Conservation (phyloP, 2,329 filamentous ascomycete genomes). For the Cytospora leucostoma region DNA sequence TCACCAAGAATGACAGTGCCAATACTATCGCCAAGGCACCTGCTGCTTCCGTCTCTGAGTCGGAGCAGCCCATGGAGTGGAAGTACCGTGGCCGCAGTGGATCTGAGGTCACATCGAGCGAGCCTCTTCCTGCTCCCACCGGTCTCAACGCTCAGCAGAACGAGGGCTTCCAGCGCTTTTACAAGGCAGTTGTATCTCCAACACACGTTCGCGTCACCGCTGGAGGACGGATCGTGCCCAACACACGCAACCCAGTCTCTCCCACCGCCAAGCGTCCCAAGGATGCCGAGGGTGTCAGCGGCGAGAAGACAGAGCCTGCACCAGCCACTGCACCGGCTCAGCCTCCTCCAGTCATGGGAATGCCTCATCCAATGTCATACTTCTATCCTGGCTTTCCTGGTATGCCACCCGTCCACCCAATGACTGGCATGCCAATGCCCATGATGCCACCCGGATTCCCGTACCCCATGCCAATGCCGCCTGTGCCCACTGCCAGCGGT, state of each 20-base stretch:
- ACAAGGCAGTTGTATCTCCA: constrained; percentile 67
- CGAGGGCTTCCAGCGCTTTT: constrained; percentile 69
- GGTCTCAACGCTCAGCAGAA: constrained; percentile 57
- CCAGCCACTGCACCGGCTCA: constrained; percentile 19
- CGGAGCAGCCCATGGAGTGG: constrained; percentile 36
- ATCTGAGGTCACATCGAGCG: constrained; percentile 44
- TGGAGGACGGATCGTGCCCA: constrained; percentile 67
- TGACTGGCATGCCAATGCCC: constrained; percentile 45
- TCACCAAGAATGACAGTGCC: neutral
- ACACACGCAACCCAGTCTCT: constrained; percentile 55
- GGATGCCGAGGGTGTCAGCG: constrained; percentile 38
- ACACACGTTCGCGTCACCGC: constrained; percentile 68
- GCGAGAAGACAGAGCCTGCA: constrained; percentile 21
- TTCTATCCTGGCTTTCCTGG: constrained; percentile 34
- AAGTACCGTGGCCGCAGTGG: constrained; percentile 49
- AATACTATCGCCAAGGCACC: neutral
- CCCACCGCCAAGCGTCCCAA: constrained; percentile 54
- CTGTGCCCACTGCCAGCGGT: constrained; percentile 17
- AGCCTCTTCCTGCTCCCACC: constrained; percentile 56
- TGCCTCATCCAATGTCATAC: constrained; percentile 32
- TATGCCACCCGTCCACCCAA: constrained; percentile 37
- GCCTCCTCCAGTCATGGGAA: constrained; percentile 32
- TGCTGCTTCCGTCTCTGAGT: constrained; percentile 2
- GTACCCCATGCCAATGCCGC: constrained; percentile 27
- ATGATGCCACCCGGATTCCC: constrained; percentile 37